Evolutionary conservation across 2,329 filamentous ascomycete genomes (phyloP), one percentile per base, ranked within the genome.

Genomic region (Penicillium sp.): DNA sequence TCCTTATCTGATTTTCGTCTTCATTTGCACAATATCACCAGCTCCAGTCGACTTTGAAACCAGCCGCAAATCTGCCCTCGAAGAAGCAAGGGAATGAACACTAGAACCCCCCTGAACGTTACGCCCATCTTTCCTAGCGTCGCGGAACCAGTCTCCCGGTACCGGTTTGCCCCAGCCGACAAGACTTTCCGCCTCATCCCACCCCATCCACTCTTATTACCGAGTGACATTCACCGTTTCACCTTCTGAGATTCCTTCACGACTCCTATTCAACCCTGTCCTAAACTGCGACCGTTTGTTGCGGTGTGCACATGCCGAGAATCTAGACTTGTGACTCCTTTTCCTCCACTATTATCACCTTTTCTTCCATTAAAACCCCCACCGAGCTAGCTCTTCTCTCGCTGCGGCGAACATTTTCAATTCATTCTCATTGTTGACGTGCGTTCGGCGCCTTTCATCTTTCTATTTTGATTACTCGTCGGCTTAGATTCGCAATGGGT

Each of bases 81-180:
- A 48, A 35, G 23, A 30, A 56, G 30, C 38, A 38, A 52, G 30
- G 19, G n/a, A 57, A 38, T 45, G 31, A 50, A 38, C 21, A 41
- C 41, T 46, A 45, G 51, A 62, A 50, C 31, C 58, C 31, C 31
- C 49, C 49, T 46, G 56, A 60, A 38, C 63, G 45, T 60, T 60
- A 64, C 63, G 45, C 52, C 58, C 54, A 54, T 55, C 11, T 58
- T 62, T 48, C 56, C 58, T 67, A 68, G 65, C 53, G 50, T 41
- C 52, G 58, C 68, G 67, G 68, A 68, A 69, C 67, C 66, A 58
- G 49, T 58, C 45, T 67, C 63, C 68, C 66, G 68, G 68, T 56
- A 60, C 61, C 63, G 62, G 61, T 66, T 64, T 66, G 66, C 64
- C 65, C 64, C 67, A 67, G 64, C 52, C 62, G 52, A 67, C 46